phyloP scores from a whole-genome alignment of 192 early-diverging fungal genomes.

The Coemansia sp. region DNA sequence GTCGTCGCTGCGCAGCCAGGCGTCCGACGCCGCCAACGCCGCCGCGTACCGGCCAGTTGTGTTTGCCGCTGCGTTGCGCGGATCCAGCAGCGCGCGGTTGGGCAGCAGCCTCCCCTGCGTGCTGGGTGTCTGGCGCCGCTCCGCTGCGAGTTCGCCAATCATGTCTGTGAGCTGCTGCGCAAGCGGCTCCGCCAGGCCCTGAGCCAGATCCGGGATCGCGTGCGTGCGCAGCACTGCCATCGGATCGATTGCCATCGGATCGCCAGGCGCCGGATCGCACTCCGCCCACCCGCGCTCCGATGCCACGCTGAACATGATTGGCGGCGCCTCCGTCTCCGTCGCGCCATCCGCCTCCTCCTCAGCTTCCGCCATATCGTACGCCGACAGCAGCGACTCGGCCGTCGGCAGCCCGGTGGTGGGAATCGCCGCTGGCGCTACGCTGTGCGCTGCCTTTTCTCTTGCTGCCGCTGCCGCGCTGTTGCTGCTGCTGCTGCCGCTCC shows the following conservation, averaged over 20 bases:
- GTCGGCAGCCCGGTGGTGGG: neutral
- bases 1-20: slow-evolving; percentile 17
- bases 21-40: neutral
- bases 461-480: neutral
- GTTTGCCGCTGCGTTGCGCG: slow-evolving; percentile 19
- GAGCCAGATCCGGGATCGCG: slow-evolving; percentile 29
- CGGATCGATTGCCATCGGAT: slow-evolving; percentile 17
- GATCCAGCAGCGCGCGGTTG: slow-evolving; percentile 28
- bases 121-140: neutral
- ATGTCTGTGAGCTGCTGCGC: slow-evolving; percentile 35
- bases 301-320: slow-evolving; percentile 23
- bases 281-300: slow-evolving; percentile 15
- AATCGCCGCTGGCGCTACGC: neutral
- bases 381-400: neutral
- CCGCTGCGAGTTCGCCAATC: slow-evolving; percentile 8
- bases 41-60: neutral
- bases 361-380: no score
- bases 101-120: slow-evolving; percentile 17
- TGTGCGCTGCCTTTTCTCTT: neutral
- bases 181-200: slow-evolving; percentile 29
- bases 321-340: neutral
- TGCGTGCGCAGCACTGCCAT: slow-evolving; percentile 30
- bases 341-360: neutral
- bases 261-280: slow-evolving; percentile 19
- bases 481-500: neutral